Conservation (phyloP, 352 stramenopile genomes). For the Pythium brachiatum region DNA sequence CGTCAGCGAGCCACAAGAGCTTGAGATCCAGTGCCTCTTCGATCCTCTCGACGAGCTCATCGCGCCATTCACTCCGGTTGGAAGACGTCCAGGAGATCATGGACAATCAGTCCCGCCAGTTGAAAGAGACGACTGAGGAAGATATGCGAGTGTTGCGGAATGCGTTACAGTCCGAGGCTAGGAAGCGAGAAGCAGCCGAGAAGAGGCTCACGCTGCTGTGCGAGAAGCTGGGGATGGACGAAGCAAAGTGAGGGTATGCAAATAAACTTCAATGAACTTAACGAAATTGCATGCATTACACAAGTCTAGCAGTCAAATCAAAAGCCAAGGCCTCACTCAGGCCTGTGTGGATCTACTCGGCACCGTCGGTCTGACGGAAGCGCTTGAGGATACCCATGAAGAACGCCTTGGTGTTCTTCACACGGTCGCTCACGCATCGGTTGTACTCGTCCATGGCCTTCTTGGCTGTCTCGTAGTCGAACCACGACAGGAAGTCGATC, state of each 20-base stretch:
- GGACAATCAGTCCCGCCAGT: constrained; percentile 30
- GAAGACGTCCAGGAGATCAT: constrained; percentile 41
- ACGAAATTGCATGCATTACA: neutral
- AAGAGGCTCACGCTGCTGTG: constrained; percentile 42
- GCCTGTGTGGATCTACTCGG: constrained; percentile 47
- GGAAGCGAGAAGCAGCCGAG: constrained; percentile 39
- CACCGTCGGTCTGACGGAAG: constrained; percentile 76
- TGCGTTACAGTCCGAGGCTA: constrained; percentile 32
- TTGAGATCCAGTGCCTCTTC: constrained; percentile 18
- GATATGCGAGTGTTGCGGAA: constrained; percentile 30
- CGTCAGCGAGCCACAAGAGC: constrained; percentile 9
- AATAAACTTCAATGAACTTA: constrained; percentile 1
- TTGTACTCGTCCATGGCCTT: constrained; percentile 80
- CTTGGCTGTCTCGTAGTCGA: constrained; percentile 88
- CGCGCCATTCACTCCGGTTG: constrained; percentile 19
- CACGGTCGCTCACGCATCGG: constrained; percentile 60
- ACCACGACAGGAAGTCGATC: constrained; percentile 87
- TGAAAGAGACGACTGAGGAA: constrained; percentile 31
- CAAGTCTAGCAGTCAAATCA: constrained; percentile 1
- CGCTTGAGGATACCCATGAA: constrained; percentile 90
- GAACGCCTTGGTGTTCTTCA: constrained; percentile 85
- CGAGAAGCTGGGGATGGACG: constrained; percentile 34
- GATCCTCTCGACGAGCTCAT: constrained; percentile 23
- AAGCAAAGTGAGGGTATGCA: constrained; percentile 19
- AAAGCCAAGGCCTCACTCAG: neutral